Evolutionary conservation across 1,284 basidiomycete species (phyloP).

Genomic region (Moesziomyces antarcticus): DNA sequence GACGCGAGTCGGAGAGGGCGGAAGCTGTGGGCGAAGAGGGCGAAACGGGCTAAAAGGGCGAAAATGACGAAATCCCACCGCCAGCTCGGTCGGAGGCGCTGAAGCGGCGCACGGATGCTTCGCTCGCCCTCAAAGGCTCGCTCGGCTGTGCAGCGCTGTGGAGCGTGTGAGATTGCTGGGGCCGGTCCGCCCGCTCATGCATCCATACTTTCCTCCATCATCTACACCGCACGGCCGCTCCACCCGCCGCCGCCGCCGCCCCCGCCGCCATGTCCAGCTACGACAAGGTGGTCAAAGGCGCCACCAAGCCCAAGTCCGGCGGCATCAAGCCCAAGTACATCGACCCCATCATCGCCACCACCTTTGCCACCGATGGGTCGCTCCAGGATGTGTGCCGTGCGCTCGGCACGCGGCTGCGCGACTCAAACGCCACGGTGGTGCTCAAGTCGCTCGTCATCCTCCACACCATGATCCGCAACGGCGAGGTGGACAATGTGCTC

Average conservation of each 20-base stretch:
- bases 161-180: too few relatives aligned
- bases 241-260: neutral
- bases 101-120: too few relatives aligned
- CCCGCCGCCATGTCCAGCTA: constrained; percentile 43
- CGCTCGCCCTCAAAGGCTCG: too few relatives aligned
- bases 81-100: too few relatives aligned
- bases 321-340: constrained; percentile 67
- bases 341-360: constrained; percentile 87
- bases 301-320: constrained; percentile 66
- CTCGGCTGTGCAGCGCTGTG: too few relatives aligned
- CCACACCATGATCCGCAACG: constrained; percentile 94
- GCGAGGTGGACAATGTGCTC: constrained; percentile 89
- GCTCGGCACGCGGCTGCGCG: constrained; percentile 82
- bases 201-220: too few relatives aligned
- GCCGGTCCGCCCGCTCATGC: too few relatives aligned
- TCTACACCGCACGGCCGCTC: neutral
- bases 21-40: too few relatives aligned
- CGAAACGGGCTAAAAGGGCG: too few relatives aligned
- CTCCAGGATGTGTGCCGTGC: constrained; percentile 91
- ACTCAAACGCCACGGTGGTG: constrained; percentile 90
- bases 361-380: constrained; percentile 90
- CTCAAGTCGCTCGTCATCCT: constrained; percentile 96
- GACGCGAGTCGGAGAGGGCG: too few relatives aligned
- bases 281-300: constrained; percentile 65
- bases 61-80: too few relatives aligned